Evolutionary conservation across 495 filamentous ascomycete genomes (phyloP), one percentile per base, ranked within the genome.

Genomic region (Articulospora tetracladia): DNA sequence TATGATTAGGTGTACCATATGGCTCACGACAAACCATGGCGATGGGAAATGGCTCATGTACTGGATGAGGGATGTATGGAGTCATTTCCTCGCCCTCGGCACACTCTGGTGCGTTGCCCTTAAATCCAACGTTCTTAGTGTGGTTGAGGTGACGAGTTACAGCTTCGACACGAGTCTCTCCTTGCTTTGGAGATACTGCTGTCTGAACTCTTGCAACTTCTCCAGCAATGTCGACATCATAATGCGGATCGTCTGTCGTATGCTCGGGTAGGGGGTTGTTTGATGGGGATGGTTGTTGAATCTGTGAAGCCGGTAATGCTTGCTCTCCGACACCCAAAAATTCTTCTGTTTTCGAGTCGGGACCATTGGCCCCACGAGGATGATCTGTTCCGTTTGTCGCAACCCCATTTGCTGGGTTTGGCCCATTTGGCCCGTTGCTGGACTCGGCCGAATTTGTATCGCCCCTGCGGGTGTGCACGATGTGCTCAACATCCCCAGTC

Each of bases 11-110:
- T 6, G 77, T 66, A 22, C 87, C 87, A 66, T 83, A 86, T 0
- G 89, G 86, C 32, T 78, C 73, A 22, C 88, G 82, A 68, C 82
- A 86, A 6, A 91, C 86, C 10, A 92, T 66, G 4, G 89, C 89
- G 62, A 92, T 91, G 3, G 89, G 84, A 41, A 89, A 78, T 2
- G 83, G 78, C 13, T 80, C 72, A 53, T 82, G 81, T 0, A 71
- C 66, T 2, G 77, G 74, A 39, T 79, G 73, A 0, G 83, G 71
- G 46, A 86, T 75, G 62, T 88, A 88, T 0, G 88, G 88, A 1
- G 77, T 85, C 79, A 89, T 86, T 58, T 76, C 74, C 4, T 80
- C 71, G 1, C 70, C 68, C 10, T 81, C 73, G 0, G 76, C 67
- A 44, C 71, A 75, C 3, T 84, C 78, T 0, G 84, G 83, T 7